These are phyloP conservation scores for Margaritispora aquatica DNA, from an alignment of 495 filamentous ascomycete species.

Conservation along the genomic window DNA sequence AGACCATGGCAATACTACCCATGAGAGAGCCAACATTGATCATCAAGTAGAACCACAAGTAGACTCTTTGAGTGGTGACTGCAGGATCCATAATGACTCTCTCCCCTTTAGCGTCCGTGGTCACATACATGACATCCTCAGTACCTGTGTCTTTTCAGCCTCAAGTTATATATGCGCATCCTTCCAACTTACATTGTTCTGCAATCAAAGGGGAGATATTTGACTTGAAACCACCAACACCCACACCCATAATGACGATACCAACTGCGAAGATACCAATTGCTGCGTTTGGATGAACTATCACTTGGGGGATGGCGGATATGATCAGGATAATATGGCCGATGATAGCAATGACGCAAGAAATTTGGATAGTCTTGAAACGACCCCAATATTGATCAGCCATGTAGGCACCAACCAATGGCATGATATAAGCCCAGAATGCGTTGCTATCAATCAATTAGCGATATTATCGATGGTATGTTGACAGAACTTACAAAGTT, in stretches of 20 bases:
- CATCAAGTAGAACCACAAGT: conserved; percentile 60
- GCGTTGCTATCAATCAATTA: conserved; percentile 34
- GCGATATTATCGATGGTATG: not conserved
- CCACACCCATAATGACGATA: conserved; percentile 56
- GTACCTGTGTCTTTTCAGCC: conserved; percentile 16
- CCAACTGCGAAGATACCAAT: conserved; percentile 55
- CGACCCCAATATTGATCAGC: conserved; percentile 69
- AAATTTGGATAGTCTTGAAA: conserved; percentile 58
- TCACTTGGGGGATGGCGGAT: conserved; percentile 55
- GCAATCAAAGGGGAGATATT: conserved; percentile 56
- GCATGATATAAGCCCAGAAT: conserved; percentile 61
- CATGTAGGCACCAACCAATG: conserved; percentile 50
- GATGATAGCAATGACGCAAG: conserved; percentile 50
- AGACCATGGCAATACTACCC: conserved; percentile 40
- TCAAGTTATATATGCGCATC: conserved; percentile 1
- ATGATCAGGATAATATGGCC: conserved; percentile 61
- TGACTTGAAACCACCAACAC: conserved; percentile 59
- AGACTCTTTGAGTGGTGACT: conserved; percentile 52
- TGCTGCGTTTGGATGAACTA: conserved; percentile 45
- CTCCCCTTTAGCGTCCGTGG: conserved; percentile 45
- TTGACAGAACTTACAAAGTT: conserved; percentile 35
- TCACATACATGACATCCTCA: conserved; percentile 35
- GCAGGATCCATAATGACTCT: conserved; percentile 64
- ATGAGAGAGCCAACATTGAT: conserved; percentile 56
- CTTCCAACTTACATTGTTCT: conserved; percentile 33